Base-by-base conservation (phyloP, 305 asterid genomes). In the Caryopteris hybrid region DNA sequence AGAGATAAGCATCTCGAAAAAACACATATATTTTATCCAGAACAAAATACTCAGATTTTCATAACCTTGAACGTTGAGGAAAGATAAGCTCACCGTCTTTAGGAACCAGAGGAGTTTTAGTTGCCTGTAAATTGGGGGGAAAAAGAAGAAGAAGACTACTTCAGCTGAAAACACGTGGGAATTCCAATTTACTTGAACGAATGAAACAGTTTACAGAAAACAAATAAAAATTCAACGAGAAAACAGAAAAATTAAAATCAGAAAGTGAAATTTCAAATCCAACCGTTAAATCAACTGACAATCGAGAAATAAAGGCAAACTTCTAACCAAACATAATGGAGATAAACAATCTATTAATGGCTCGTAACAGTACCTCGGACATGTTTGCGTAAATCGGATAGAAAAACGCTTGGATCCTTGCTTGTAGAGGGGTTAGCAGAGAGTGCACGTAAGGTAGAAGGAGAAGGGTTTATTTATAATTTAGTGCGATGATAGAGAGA, bases 341-440 rank as follows among this genome's bases (percentile, higher is more conserved):
- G 2, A 33, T 20, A 39, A 16, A 13, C 27, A 66, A 42, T 53
- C 7, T 0, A 69, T 17, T 45, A 36, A 22, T 42, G 56, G 18
- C 34, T 38, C 5, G 45, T 11, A 69, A 60, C 56, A 42, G 66
- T 74, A 81, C 85, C 83, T 78, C 74, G 69, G 85, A 81, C 85
- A 81, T 81, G 8, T 33, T 74, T 1, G 34, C 17, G 3, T 36
- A 50, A 58, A 42, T 62, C 74, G 7, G 61, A 62, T 62, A 6
- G 68, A 69, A 25, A 48, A 56, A 36, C 27, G 74, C 34, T 29
- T n/a, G 10, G 81, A 77, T 63, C 57, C 76, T 54, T 77, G 76
- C 78, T 58, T 74, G 68, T 27, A 50, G 43, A 67, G 52, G 8
- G 6, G 41, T 61, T 73, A 27, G 31, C 38, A 22, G 68, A 21